Percentiles rank a stretch among this genome's conserved stretches.
phyloP scores from a whole-genome alignment of 108 stramenopile species.

The Nitzschia inconspicua region DNA sequence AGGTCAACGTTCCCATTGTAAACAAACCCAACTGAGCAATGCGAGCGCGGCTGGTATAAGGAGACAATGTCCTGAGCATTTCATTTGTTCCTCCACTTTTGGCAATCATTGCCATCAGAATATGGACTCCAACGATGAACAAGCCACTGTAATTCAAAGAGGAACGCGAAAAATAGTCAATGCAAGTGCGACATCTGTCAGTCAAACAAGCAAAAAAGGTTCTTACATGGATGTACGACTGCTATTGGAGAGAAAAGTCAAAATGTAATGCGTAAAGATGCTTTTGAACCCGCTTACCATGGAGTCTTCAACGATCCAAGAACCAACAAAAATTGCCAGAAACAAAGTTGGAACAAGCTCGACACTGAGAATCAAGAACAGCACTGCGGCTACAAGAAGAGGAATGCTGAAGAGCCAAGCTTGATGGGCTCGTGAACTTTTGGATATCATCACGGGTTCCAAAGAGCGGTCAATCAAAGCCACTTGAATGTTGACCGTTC shows the following conservation, averaged over 20 bases:
- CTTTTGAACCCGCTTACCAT: slow-evolving; percentile 41
- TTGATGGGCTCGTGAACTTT: slow-evolving; percentile 30
- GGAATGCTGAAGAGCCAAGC: slow-evolving; percentile 42
- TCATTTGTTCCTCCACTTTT: slow-evolving; percentile 50
- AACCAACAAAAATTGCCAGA: slow-evolving; percentile 52
- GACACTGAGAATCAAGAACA: slow-evolving; percentile 26
- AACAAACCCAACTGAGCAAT: slow-evolving; percentile 43
- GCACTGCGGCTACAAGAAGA: slow-evolving; percentile 32
- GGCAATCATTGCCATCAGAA: slow-evolving; percentile 49
- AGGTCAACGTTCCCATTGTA: slow-evolving; percentile 34
- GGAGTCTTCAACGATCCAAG: slow-evolving; percentile 45
- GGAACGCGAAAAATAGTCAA: not conserved
- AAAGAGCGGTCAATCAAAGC: not conserved
- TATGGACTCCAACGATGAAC: slow-evolving; percentile 52
- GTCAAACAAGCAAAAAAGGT: too few species aligned
- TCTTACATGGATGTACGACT: slow-evolving; percentile 34
- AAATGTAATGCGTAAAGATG: slow-evolving; percentile 45
- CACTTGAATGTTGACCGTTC: slow-evolving; percentile 8
- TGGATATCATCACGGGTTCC: too few species aligned
- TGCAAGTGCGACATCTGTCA: not conserved
- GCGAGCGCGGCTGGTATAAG: slow-evolving; percentile 32
- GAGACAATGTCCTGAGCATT: slow-evolving; percentile 23
- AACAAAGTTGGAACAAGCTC: slow-evolving; percentile 20
- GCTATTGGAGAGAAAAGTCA: slow-evolving; percentile 22
- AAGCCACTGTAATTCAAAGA: slow-evolving; percentile 12